phyloP scores from a whole-genome alignment of 805 yeast species.

The Nakazawaea wyomingensis region DNA sequence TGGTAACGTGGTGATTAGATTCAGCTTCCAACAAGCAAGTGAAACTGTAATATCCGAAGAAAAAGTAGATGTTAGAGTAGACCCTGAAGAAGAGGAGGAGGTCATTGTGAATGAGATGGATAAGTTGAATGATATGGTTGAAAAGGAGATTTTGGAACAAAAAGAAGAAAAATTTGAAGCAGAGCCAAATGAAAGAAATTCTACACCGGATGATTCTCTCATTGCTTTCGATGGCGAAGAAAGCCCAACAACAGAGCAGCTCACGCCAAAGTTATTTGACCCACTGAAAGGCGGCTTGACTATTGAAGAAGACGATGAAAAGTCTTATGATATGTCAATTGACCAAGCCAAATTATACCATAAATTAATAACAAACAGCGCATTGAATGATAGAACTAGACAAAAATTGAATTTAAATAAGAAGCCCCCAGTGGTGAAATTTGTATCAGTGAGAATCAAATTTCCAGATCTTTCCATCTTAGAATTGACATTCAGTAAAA shows the following conservation, averaged over 20 bases:
- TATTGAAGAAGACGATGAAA: slow-evolving; percentile 25
- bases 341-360: slow-evolving; percentile 53
- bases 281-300: neutral
- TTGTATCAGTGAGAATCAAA: slow-evolving; percentile 42
- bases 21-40: slow-evolving; percentile 18
- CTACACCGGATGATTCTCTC: neutral
- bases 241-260: neutral
- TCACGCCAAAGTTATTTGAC: slow-evolving; percentile 7
- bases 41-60: neutral
- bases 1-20: slow-evolving; percentile 24
- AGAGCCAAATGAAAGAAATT: neutral
- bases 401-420: slow-evolving; percentile 8
- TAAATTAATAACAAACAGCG: slow-evolving; percentile 33
- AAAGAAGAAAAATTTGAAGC: slow-evolving; percentile 8
- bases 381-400: slow-evolving; percentile 7
- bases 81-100: slow-evolving; percentile 6
- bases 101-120: slow-evolving; percentile 2
- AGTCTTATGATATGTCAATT: slow-evolving; percentile 40
- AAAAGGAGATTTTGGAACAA: slow-evolving; percentile 6
- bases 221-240: neutral
- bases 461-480: slow-evolving; percentile 48
- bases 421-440: slow-evolving; percentile 19
- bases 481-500: slow-evolving; percentile 7
- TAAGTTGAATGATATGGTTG: slow-evolving; percentile 10
- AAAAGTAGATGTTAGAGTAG: neutral